These are phyloP conservation scores for Hibiscus trionum DNA, from an alignment of 345 rosid genomes.

Conservation along the genomic window DNA sequence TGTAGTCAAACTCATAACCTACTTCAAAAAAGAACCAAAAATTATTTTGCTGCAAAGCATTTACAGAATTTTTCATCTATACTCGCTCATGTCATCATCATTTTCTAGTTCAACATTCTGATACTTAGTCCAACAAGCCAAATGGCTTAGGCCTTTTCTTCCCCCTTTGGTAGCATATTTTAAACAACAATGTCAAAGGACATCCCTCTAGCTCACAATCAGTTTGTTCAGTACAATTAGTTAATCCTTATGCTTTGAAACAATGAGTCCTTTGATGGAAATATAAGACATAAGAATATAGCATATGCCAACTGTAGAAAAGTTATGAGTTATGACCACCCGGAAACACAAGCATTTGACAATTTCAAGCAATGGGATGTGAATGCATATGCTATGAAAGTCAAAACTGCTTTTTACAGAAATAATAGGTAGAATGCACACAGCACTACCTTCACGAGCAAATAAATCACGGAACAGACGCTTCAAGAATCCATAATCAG, in stretches of 20 bases:
- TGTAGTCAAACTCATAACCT: constrained; percentile 79
- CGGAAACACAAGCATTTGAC: not conserved
- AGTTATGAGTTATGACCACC: not conserved
- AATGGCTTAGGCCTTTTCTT: not conserved
- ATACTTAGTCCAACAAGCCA: not conserved
- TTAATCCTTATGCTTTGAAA: not conserved
- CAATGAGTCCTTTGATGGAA: not conserved
- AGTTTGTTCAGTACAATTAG: not conserved
- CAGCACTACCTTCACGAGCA: constrained; percentile 56
- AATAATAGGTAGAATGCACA: not conserved
- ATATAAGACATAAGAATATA: too few relatives aligned
- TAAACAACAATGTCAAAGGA: not conserved
- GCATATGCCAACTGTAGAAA: too few relatives aligned
- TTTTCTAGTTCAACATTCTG: not conserved
- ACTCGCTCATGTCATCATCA: not conserved
- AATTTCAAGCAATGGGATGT: not conserved
- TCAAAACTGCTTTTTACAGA: not conserved
- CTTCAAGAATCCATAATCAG: constrained; percentile 82
- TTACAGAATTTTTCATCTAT: not conserved
- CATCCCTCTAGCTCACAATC: not conserved
- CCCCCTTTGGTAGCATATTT: not conserved
- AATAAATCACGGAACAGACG: constrained; percentile 73
- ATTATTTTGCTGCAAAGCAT: not conserved
- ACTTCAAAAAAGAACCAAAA: constrained; percentile 16
- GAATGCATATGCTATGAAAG: not conserved